Evolutionary conservation across 1,284 basidiomycete genomes (phyloP).

Genomic region (Leccinum subspadiceum): DNA sequence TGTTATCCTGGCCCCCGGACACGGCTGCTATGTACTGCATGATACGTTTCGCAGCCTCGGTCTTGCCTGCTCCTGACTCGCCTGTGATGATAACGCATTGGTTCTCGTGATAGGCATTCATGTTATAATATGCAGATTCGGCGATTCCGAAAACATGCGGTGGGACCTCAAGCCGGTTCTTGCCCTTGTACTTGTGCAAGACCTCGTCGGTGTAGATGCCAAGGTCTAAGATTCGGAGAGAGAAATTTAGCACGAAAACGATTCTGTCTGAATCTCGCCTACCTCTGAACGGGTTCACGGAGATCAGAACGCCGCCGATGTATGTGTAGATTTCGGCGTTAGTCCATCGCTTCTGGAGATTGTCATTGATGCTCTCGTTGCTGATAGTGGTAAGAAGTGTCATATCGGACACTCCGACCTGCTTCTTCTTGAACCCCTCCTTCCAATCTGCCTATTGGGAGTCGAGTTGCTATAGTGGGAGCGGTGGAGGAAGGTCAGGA

Average conservation of each 20-base stretch:
- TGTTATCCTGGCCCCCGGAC: conserved; percentile 79
- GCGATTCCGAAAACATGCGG: conserved; percentile 99
- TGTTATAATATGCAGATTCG: conserved; percentile 97
- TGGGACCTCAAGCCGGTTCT: conserved; percentile 97
- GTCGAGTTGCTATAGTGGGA: conserved; percentile 3
- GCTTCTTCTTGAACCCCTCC: conserved; percentile 97
- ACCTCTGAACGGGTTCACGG: conserved; percentile 98
- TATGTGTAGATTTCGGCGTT: conserved; percentile 99
- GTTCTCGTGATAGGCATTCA: conserved; percentile 99
- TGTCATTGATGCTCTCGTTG: conserved; percentile 98
- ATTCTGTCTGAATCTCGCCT: conserved; percentile 28
- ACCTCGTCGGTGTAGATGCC: conserved; percentile 94
- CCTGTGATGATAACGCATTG: conserved; percentile 99
- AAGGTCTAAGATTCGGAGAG: conserved; percentile 57
- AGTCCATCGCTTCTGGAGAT: conserved; percentile 94
- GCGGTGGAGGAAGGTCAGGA: conserved; percentile 1
- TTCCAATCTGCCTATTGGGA: conserved; percentile 88
- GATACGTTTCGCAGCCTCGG: conserved; percentile 96
- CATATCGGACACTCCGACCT: conserved; percentile 98
- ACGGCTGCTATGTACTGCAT: conserved; percentile 99
- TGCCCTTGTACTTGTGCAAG: conserved; percentile 87
- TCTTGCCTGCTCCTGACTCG: conserved; percentile 97
- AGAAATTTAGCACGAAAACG: not conserved
- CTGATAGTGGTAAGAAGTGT: conserved; percentile 96
- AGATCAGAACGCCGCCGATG: conserved; percentile 96